Percentiles rank a stretch among this genome's conserved stretches.
These are phyloP conservation scores for Dryas alaskensis DNA, from an alignment of 306 rosid genomes.

Conservation along the genomic window DNA sequence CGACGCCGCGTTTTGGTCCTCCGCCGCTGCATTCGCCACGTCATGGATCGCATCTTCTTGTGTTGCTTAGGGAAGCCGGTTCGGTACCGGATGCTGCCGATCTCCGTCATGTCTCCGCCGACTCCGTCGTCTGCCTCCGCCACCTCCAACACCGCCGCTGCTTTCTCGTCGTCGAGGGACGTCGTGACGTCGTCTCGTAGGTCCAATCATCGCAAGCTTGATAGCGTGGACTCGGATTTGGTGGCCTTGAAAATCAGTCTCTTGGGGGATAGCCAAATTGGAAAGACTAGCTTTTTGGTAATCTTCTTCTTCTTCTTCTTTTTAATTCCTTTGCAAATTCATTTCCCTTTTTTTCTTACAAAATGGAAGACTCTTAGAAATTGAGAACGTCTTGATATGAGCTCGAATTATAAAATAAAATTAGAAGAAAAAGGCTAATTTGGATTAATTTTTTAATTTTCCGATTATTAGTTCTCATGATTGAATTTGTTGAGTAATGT, in stretches of 20 bases:
- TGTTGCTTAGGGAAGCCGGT: conserved; percentile 53
- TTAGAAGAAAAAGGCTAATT: too few relatives aligned
- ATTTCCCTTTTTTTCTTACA: too few relatives aligned
- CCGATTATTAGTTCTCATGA: too few relatives aligned
- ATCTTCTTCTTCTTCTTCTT: neutral
- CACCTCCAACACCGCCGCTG: neutral
- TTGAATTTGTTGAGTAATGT: too few relatives aligned
- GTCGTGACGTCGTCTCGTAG: too few relatives aligned
- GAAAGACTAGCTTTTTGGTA: conserved; percentile 92
- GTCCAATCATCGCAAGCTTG: neutral
- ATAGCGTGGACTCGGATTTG: conserved; percentile 53
- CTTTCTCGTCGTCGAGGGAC: neutral
- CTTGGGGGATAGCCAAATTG: conserved; percentile 78
- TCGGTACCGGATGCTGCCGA: conserved; percentile 45
- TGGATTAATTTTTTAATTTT: too few relatives aligned
- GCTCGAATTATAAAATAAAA: too few relatives aligned
- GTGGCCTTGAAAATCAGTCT: conserved; percentile 82
- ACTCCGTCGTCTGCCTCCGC: conserved; percentile 14
- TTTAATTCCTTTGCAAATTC: too few relatives aligned
- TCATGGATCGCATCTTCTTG: conserved; percentile 43
- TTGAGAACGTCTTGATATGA: too few relatives aligned
- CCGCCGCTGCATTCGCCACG: conserved; percentile 54
- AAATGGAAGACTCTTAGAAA: too few relatives aligned
- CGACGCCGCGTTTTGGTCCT: conserved; percentile 48
- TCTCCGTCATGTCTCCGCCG: conserved; percentile 17